phyloP scores from a whole-genome alignment of 257 asterid species.

The Petunia axillaris region DNA sequence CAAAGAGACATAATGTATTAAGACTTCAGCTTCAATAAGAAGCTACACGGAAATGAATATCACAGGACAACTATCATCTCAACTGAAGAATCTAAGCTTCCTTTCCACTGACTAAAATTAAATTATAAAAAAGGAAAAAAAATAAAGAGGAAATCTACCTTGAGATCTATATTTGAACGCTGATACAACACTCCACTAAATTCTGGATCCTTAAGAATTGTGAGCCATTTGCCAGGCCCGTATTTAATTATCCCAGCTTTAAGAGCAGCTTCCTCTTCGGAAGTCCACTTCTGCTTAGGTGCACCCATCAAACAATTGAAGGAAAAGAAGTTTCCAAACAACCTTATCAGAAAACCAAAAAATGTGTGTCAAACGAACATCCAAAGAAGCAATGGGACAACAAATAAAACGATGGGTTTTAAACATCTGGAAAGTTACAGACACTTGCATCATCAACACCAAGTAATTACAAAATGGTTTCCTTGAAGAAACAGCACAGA shows the following conservation, averaged over 20 bases:
- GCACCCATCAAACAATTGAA: constrained; percentile 64
- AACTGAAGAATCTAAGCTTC: background rate
- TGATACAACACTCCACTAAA: constrained; percentile 70
- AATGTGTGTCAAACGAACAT: background rate
- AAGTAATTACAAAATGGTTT: background rate
- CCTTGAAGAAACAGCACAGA: no score
- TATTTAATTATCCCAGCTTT: constrained; percentile 92
- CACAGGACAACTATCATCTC: background rate
- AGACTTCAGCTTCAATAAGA: background rate
- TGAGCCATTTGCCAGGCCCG: constrained; percentile 94
- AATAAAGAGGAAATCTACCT: constrained; percentile 46
- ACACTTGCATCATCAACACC: background rate
- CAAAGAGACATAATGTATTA: constrained; percentile 30
- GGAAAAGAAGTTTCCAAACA: background rate
- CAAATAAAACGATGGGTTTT: background rate
- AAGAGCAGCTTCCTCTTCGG: constrained; percentile 94
- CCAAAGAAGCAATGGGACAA: background rate
- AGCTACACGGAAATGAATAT: background rate
- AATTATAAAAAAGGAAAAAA: background rate
- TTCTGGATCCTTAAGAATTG: constrained; percentile 87
- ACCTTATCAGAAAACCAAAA: background rate
- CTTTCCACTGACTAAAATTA: background rate
- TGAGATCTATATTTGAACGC: constrained; percentile 89
- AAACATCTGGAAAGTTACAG: constrained; percentile 2
- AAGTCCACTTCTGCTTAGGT: constrained; percentile 95